Evolutionary conservation across 2,329 filamentous ascomycete genomes (phyloP).

Genomic region (Teratosphaeria viscida): DNA sequence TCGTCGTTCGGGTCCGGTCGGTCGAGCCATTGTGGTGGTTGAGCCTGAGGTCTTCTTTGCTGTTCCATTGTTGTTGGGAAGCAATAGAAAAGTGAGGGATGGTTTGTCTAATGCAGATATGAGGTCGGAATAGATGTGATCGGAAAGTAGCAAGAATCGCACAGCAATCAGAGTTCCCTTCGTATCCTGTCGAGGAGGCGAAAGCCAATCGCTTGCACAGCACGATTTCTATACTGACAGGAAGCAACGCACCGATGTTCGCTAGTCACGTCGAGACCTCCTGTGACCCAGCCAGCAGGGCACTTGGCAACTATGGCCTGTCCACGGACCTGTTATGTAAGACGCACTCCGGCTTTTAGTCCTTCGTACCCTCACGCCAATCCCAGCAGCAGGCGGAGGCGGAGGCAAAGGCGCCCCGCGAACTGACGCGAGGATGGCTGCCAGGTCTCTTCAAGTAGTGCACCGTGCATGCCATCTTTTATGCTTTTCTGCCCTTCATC

Average conservation of each 20-base stretch:
- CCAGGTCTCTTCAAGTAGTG: not conserved
- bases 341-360: not conserved
- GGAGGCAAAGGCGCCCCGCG: too few relatives aligned
- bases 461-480: not conserved
- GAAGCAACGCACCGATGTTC: not conserved
- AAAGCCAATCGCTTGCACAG: not conserved
- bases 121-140: not conserved
- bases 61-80: not conserved
- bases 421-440: not conserved
- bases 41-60: not conserved
- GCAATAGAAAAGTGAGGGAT: not conserved
- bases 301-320: not conserved
- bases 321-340: not conserved
- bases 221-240: not conserved
- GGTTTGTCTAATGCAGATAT: not conserved
- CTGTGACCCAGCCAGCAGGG: not conserved
- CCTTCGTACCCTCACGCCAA: not conserved
- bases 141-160: not conserved
- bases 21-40: not conserved
- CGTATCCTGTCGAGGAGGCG: not conserved
- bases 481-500: not conserved
- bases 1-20: not conserved
- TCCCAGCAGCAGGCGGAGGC: not conserved
- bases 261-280: not conserved
- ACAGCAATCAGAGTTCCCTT: not conserved